Base-by-base conservation (phyloP, 208 protist genomes). In the Crithidia sp. region DNA sequence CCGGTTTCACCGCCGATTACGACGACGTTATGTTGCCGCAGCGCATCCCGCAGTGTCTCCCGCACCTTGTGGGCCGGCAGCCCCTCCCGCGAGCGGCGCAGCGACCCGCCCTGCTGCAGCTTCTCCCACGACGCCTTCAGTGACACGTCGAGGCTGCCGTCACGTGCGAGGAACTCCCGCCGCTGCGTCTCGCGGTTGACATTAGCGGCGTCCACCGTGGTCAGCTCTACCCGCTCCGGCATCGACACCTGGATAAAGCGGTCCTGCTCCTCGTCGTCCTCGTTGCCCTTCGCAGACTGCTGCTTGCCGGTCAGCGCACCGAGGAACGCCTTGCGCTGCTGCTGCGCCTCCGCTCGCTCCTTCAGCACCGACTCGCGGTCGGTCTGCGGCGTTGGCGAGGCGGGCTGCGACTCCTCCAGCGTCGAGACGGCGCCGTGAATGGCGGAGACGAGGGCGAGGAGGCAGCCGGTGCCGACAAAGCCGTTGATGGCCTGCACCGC, bases 1-100 rank as follows among this genome's bases (percentile, higher is more conserved):
- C 98, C 98, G 5, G 98, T 99, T 73, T 99, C 96, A 67, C 98
- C 98, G 52, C 95, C 83, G 55, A 99, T 89, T 12, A 99, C 92
- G 12, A 98, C 81, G 12, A 98, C 89, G 67, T 98, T 94, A 81
- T 98, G 79, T 45, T 53, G 74, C 66, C 68, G 62, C 50, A 97
- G 50, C 6, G 88, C 84, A 8, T 73, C 56, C 19, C 87, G 86
- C 62, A 97, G 82, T 40, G 87, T 71, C 47, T 91, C 87, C 19
- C 91, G 89, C n/a, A 84, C 76, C n/a, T 76, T 40, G 66, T 85
- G 84, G 16, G 93, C 93, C 17, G 93, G 93, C 19, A 97, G 81
- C 45, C 79, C 44, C 4, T 88, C 78, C 7, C 92, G 82, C 53
- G 67, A 61, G 28, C 71, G 76, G 57, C 79, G 83, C 57, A 95